Evolutionary conservation across 257 asterid species (phyloP).

Genomic region (Salvia splendens): DNA sequence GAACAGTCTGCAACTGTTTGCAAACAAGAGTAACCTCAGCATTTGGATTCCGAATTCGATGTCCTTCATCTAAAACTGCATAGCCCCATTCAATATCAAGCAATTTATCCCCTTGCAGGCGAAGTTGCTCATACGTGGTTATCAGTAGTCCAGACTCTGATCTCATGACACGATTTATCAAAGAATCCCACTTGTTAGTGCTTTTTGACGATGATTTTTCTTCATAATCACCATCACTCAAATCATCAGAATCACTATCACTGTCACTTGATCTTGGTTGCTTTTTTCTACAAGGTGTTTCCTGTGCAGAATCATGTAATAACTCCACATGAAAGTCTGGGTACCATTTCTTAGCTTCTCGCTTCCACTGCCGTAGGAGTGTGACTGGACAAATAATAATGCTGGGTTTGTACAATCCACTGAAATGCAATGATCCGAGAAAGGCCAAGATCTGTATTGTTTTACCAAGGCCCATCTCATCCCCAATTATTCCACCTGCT

Average conservation of each 20-base stretch:
- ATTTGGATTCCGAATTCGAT: slow-evolving; percentile 96
- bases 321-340: slow-evolving; percentile 78
- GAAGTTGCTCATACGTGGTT: slow-evolving; percentile 96
- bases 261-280: slow-evolving; percentile 57
- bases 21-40: slow-evolving; percentile 93
- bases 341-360: slow-evolving; percentile 93
- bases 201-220: slow-evolving; percentile 49
- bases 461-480: slow-evolving; percentile 99
- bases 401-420: slow-evolving; percentile 89
- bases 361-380: slow-evolving; percentile 88
- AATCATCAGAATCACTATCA: slow-evolving; percentile 69
- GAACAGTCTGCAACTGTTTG: slow-evolving; percentile 97
- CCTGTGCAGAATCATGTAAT: slow-evolving; percentile 88
- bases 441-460: slow-evolving; percentile 84
- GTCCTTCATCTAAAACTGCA: slow-evolving; percentile 95
- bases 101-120: slow-evolving; percentile 71
- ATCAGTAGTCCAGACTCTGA: slow-evolving; percentile 84
- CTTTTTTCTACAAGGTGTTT: slow-evolving; percentile 52
- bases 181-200: slow-evolving; percentile 70
- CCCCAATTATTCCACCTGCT: slow-evolving; percentile 98
- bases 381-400: slow-evolving; percentile 91
- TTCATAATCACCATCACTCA: slow-evolving; percentile 55
- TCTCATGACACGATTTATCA: slow-evolving; percentile 75
- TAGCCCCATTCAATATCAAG: slow-evolving; percentile 96
- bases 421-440: slow-evolving; percentile 90